phyloP scores from a whole-genome alignment of 768 basidiomycete species.

The Boletus eberwhitei region DNA sequence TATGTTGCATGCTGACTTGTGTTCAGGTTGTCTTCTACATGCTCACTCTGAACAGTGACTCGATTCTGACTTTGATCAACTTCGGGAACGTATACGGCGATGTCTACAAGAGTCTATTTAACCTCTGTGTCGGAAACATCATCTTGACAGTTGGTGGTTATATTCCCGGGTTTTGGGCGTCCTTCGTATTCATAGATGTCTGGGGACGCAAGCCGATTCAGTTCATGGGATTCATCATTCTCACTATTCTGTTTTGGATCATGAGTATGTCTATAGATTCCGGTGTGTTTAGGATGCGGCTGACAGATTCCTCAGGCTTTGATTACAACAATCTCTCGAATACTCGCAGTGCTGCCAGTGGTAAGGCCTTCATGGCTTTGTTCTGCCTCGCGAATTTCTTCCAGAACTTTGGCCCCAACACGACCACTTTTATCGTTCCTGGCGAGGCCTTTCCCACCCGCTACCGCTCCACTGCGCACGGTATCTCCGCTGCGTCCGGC shows the following conservation, averaged over 20 bases:
- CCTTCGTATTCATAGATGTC: conserved; percentile 59
- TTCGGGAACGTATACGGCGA: no score
- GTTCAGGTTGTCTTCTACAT: conserved; percentile 78
- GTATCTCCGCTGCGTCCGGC: conserved; percentile 76
- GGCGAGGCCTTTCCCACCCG: conserved; percentile 84
- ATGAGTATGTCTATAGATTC: conserved; percentile 51
- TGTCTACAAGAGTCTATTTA: conserved; percentile 52
- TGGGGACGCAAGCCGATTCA: conserved; percentile 82
- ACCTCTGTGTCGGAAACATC: conserved; percentile 64
- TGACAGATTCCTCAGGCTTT: conserved; percentile 45
- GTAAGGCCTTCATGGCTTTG: conserved; percentile 60
- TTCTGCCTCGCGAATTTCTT: conserved; percentile 83
- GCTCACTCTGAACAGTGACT: conserved; percentile 66
- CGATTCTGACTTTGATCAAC: neutral
- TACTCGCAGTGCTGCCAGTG: conserved; percentile 14
- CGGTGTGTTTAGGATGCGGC: neutral
- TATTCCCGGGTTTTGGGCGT: conserved; percentile 65
- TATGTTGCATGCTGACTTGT: neutral
- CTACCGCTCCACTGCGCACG: conserved; percentile 77
- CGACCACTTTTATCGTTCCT: conserved; percentile 74
- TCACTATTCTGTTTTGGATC: conserved; percentile 60
- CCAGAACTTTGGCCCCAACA: conserved; percentile 81
- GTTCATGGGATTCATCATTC: conserved; percentile 65
- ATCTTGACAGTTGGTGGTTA: conserved; percentile 70
- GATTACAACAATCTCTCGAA: conserved; percentile 46